phyloP scores from a whole-genome alignment of 1,139 yeast species.

The Candida albicans region DNA sequence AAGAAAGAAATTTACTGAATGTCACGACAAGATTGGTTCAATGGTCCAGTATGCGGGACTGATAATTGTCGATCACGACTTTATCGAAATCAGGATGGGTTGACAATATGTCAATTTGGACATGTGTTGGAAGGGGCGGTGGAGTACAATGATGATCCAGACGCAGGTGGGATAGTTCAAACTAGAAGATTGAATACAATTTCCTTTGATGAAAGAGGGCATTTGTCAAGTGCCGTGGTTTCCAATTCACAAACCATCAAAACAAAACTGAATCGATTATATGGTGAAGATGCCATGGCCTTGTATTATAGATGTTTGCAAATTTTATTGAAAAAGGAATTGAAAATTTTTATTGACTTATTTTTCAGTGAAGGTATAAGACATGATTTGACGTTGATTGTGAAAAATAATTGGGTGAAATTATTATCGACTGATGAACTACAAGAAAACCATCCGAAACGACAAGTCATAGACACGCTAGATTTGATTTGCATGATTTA shows the following conservation, averaged over 20 bases:
- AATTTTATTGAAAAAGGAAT: conserved; percentile 50
- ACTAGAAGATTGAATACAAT: conserved; percentile 56
- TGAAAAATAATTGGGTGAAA: conserved; percentile 52
- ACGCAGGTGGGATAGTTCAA: conserved; percentile 48
- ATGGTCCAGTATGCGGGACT: conserved; percentile 85
- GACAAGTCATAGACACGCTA: conserved; percentile 13
- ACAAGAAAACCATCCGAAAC: background rate
- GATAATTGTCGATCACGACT: conserved; percentile 83
- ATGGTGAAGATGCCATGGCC: conserved; percentile 55
- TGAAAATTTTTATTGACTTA: conserved; percentile 19
- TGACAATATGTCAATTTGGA: conserved; percentile 81
- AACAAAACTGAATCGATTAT: conserved; percentile 23
- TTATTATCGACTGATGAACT: conserved; percentile 11
- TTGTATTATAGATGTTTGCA: conserved; percentile 56
- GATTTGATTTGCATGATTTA: conserved; percentile 42
- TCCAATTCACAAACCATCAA: conserved; percentile 6
- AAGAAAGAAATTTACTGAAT: conserved; percentile 3
- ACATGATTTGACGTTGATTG: conserved; percentile 37
- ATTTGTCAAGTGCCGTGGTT: conserved; percentile 15
- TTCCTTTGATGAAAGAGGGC: conserved; percentile 21
- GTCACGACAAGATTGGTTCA: conserved; percentile 45
- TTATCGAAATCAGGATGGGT: conserved; percentile 74
- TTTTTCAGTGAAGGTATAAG: conserved; percentile 23
- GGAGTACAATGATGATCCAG: conserved; percentile 80
- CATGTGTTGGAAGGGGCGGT: conserved; percentile 83